A percentile compares a stretch with the other conserved stretches of the same genome.
Evolutionary conservation across 805 yeast genomes (phyloP).

Genomic region (Hanseniaspora occidentalis): DNA sequence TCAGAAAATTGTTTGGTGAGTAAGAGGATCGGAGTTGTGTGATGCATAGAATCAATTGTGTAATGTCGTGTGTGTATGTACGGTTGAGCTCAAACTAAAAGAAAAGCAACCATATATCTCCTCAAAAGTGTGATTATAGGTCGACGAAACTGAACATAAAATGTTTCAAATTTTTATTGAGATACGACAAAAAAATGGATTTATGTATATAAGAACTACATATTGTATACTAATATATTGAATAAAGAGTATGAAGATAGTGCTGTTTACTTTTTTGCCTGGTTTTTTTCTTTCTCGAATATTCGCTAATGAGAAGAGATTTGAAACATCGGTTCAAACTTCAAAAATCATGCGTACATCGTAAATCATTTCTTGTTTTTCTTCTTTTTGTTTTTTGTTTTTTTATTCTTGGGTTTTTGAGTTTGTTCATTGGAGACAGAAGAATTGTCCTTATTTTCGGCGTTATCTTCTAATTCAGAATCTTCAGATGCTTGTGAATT

Average conservation of each 20-base stretch:
- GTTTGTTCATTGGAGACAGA: constrained; percentile 17
- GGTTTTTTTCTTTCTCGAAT: no score
- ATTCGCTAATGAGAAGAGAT: no score
- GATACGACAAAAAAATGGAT: no score
- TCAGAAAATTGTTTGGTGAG: constrained; percentile 90
- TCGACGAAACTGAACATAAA: no score
- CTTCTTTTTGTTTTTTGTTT: constrained; percentile 20
- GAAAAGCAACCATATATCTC: background rate
- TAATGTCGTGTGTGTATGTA: no score
- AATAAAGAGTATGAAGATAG: no score
- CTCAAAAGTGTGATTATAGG: no score
- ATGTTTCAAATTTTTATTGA: no score
- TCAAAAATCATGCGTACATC: background rate
- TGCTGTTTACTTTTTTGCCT: no score
- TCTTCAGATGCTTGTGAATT: constrained; percentile 8
- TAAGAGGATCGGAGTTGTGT: constrained; percentile 19
- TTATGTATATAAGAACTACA: no score
- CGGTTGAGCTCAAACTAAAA: background rate
- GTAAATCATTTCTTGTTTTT: constrained; percentile 10
- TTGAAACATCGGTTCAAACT: background rate
- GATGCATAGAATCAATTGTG: background rate
- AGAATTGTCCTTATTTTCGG: constrained; percentile 1
- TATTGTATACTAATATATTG: no score
- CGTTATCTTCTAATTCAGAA: constrained; percentile 8
- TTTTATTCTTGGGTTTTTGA: constrained; percentile 15